Evolutionary conservation across 1,139 yeast genomes (phyloP), one percentile per base, ranked within the genome.

Genomic region (Lodderomyces elongisporus): DNA sequence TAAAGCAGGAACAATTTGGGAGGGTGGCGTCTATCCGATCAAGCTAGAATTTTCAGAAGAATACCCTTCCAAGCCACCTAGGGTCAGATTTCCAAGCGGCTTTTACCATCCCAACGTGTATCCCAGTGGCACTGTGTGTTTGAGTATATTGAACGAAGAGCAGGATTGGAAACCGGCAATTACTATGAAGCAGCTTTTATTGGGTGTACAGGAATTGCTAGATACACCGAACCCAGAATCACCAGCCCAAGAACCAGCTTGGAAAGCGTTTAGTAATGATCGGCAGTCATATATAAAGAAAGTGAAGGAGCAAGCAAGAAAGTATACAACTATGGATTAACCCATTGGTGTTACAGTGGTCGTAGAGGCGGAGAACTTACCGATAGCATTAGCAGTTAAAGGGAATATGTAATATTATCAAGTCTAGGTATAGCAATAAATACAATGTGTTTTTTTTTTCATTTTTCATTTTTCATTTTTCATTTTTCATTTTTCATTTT

Each of bases 101-200:
- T 91, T 91, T 52, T 91, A 88, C 60, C 98, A 91, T 57, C 98
- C 98, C 3, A 91, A 91, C 49, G 93, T 91, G 5, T 91, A 91
- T 49, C 98, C 98, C 1, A 84, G 95, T 40, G 98, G 98, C 1
- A 91, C 97, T 1, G 81, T 91, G 26, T 91, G 98, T 60, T 72
- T 91, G 32, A 82, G 94, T 35, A 91, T 93, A 40, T 69, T 91
- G 54, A 93, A 91, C 55, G 98, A 91, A 56, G 93, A 83, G 34
- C 95, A 89, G 56, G 98, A 87, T 55, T 93, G 99, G 99, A 77
- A 95, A 52, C 98, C 99, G 1, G 96, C 96, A 7, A 82, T 91
- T 44, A 87, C 96, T 12, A 63, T 93, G 48, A 88, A 87, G 53
- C 96, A 91, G 54, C 82, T 93, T 39, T 79, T 85, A 3, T 64